Evolutionary conservation across 164 flowering plant species (phyloP), one percentile per base, ranked within the genome.

Genomic region (Liquidambar formosana): DNA sequence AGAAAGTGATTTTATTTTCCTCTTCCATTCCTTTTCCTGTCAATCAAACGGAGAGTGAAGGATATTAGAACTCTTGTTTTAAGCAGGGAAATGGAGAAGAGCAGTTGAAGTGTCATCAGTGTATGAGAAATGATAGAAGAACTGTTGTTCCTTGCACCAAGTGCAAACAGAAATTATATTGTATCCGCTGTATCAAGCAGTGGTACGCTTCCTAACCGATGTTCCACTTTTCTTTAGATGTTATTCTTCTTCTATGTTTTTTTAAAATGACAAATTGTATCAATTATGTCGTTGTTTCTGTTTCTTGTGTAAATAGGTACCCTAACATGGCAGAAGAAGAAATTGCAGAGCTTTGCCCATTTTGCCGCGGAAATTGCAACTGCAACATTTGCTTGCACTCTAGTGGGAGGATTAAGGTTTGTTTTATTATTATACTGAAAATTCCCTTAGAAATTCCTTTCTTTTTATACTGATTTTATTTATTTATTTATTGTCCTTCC

Each of bases 341-440:
- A 16, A 38, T 91, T 43, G 67, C 81, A 25, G 75, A 78, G 54
- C 38, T 49, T 13, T 91, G 94, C 76, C 97, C 97, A 51, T 84
- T 82, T 70, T 91, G 94, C 72, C 79, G 88, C 21, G 77, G 74
- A 61, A 91, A 79, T 59, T 91, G 96, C 77, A 91, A 91, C 68
- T 91, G 97, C 71, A 81, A 79, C 64, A 23, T 5, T 4, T 91
- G 97, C 75, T 77, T 91, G 68, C 89, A 77, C 44, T 81, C 82
- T 49, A 65, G 75, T 72, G 81, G 84, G 59, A 72, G 47, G 19
- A 66, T 80, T 51, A 67, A 89, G 94, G 97, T 91, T 45, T 60
- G 64, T 38, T 19, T 44, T 23, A 13, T 57, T 3, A 3, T 22
- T 26, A 18, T 14, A n/a, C 19, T 28, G 16, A 22, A 15, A 22